Percentiles rank a stretch among this genome's conserved stretches.
Evolutionary conservation across 495 filamentous ascomycete genomes (phyloP).

Genomic region (Alectoria sarmentosa): DNA sequence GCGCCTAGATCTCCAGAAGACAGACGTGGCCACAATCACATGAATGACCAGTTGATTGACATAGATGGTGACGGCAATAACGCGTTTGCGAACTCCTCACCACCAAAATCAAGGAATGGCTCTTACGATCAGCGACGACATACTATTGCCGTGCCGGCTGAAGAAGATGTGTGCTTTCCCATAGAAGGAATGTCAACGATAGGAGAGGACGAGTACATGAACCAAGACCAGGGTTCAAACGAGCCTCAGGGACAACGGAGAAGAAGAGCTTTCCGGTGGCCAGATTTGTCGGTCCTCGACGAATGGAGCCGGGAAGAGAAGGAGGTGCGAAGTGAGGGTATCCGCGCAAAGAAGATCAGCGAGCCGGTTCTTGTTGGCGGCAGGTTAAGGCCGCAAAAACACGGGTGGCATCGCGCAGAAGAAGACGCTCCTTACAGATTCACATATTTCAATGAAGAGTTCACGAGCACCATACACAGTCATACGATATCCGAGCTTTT

Average conservation of each 20-base stretch:
- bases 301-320: conserved; percentile 91
- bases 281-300: conserved; percentile 68
- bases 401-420: conserved; percentile 75
- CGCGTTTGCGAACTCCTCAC: conserved; percentile 27
- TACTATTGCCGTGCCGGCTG: conserved; percentile 50
- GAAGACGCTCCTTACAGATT: conserved; percentile 92
- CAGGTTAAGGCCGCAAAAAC: conserved; percentile 71
- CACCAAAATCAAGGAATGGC: conserved; percentile 33
- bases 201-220: conserved; percentile 62
- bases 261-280: conserved; percentile 52
- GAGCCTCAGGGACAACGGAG: conserved; percentile 42
- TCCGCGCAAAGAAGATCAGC: conserved; percentile 85
- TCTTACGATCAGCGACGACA: conserved; percentile 39
- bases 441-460: conserved; percentile 97
- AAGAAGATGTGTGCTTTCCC: conserved; percentile 93
- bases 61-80: conserved; percentile 41
- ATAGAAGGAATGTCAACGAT: conserved; percentile 68
- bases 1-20: conserved; percentile 36
- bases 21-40: conserved; percentile 33
- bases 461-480: conserved; percentile 88
- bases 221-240: conserved; percentile 34
- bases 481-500: conserved; percentile 89
- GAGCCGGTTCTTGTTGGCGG: conserved; percentile 90
- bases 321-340: conserved; percentile 76
- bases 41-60: conserved; percentile 50